phyloP scores from a whole-genome alignment of 2,329 filamentous ascomycete genomes.

The Trichoderma simmonsii region DNA sequence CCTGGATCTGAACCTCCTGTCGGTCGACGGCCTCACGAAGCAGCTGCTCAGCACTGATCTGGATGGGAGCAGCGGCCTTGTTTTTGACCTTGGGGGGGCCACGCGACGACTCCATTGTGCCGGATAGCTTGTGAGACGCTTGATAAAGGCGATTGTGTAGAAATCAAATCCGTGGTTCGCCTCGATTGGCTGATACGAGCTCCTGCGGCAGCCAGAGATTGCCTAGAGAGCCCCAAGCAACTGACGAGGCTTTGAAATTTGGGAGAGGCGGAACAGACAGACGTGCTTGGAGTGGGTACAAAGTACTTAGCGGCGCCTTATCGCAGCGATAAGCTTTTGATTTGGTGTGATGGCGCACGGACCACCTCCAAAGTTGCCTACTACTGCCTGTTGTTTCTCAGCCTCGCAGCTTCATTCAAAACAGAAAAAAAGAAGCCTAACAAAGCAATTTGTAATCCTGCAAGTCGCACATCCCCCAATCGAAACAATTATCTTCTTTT shows the following conservation, averaged over 20 bases:
- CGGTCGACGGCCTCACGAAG: slow-evolving; percentile 95
- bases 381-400: slow-evolving; percentile 21
- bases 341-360: slow-evolving; percentile 16
- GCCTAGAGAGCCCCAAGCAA: background rate
- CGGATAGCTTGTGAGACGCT: background rate
- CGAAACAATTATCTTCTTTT: background rate
- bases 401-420: slow-evolving; percentile 25
- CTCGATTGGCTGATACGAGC: background rate
- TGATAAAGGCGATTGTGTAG: background rate
- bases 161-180: background rate
- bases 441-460: background rate
- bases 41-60: slow-evolving; percentile 96
- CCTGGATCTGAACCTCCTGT: slow-evolving; percentile 83
- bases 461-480: background rate
- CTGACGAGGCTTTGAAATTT: slow-evolving; percentile 27
- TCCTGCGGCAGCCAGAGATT: background rate
- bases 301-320: background rate
- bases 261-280: slow-evolving; percentile 4
- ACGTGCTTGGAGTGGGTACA: background rate
- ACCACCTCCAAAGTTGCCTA: slow-evolving; percentile 11
- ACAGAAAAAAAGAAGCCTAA: slow-evolving; percentile 21
- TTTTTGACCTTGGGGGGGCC: slow-evolving; percentile 97
- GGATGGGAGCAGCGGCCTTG: slow-evolving; percentile 85
- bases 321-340: slow-evolving; percentile 15
- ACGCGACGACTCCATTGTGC: slow-evolving; percentile 80